phyloP scores from a whole-genome alignment of 2,329 filamentous ascomycete species.

The Lomentospora prolificans region DNA sequence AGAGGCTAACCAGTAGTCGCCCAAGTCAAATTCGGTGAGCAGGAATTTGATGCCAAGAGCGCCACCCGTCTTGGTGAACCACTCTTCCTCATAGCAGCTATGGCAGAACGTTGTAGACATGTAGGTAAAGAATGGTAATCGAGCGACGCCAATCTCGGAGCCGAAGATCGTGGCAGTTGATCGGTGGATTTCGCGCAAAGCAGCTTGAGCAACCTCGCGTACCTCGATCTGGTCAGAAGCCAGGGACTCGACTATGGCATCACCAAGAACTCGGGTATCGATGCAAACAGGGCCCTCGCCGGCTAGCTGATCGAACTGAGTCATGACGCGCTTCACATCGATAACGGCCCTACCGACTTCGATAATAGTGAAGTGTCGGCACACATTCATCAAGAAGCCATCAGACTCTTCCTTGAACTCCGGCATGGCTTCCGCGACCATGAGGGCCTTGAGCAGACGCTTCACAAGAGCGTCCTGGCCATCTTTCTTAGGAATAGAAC shows the following conservation, averaged over 20 bases:
- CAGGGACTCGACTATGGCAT: constrained; percentile 82
- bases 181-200: constrained; percentile 69
- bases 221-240: constrained; percentile 75
- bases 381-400: constrained; percentile 67
- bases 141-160: constrained; percentile 57
- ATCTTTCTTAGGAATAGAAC: constrained; percentile 78
- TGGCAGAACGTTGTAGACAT: constrained; percentile 81
- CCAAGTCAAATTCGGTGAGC: constrained; percentile 74
- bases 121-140: constrained; percentile 75
- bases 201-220: constrained; percentile 70
- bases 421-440: constrained; percentile 74
- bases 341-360: constrained; percentile 82
- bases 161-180: constrained; percentile 73
- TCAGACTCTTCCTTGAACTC: constrained; percentile 71
- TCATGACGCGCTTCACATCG: constrained; percentile 64
- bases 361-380: constrained; percentile 80
- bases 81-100: constrained; percentile 93
- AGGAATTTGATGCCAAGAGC: constrained; percentile 83
- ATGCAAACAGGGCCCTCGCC: constrained; percentile 83
- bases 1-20: constrained; percentile 70
- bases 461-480: constrained; percentile 74
- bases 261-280: constrained; percentile 76
- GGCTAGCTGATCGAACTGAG: constrained; percentile 72
- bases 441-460: constrained; percentile 78
- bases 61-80: constrained; percentile 95